A percentile compares a stretch with the other conserved stretches of the same genome.
Conservation (phyloP, 345 rosid species). For the Salix viminalis region DNA sequence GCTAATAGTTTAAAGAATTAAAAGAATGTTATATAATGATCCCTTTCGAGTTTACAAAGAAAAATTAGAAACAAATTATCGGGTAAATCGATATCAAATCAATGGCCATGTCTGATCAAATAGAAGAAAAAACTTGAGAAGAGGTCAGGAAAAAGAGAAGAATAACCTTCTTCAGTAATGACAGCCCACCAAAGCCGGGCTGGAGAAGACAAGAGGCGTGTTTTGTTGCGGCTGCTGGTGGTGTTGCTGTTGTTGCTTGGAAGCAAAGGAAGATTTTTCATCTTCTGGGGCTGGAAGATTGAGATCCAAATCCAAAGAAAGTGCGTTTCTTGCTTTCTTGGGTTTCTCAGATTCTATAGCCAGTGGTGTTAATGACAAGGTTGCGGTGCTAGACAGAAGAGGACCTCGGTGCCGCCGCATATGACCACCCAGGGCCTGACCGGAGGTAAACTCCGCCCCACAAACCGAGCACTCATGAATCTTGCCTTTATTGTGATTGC, state of each 20-base stretch:
- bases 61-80: not conserved
- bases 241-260: conserved; percentile 44
- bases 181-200: conserved; percentile 89
- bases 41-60: not conserved
- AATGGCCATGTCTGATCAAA: conserved; percentile 4
- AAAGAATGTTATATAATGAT: not conserved
- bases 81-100: not conserved
- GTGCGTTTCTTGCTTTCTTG: conserved; percentile 44
- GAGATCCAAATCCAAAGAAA: conserved; percentile 85
- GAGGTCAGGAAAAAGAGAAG: not conserved
- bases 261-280: conserved; percentile 49
- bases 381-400: conserved; percentile 16
- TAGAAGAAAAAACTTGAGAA: not conserved
- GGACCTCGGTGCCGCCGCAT: conserved; percentile 88
- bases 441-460: conserved; percentile 83
- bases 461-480: conserved; percentile 91
- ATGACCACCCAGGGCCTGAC: conserved; percentile 98
- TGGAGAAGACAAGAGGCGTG: conserved; percentile 57
- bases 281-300: conserved; percentile 96
- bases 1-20: not conserved
- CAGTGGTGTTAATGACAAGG: conserved; percentile 45
- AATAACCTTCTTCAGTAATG: conserved; percentile 57
- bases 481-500: conserved; percentile 36
- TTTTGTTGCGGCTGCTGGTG: conserved; percentile 24
- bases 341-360: conserved; percentile 32